phyloP scores from a whole-genome alignment of 2,329 filamentous ascomycete species.

The Fusarium sp. region DNA sequence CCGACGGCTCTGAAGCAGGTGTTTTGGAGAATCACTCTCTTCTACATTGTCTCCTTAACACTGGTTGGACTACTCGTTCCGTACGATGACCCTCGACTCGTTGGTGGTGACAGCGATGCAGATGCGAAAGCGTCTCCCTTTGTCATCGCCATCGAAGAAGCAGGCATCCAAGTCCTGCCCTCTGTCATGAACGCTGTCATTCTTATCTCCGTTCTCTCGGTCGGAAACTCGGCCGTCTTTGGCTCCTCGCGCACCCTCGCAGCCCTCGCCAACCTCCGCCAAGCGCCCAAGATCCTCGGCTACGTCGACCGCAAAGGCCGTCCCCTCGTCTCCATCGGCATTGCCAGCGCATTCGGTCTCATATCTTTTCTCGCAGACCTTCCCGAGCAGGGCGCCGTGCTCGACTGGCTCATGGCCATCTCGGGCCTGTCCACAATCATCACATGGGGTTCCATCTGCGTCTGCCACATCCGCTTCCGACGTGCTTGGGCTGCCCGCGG shows the following conservation, averaged over 20 bases:
- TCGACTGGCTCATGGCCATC: conserved; percentile 82
- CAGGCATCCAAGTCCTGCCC: conserved; percentile 81
- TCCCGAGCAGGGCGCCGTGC: conserved; percentile 66
- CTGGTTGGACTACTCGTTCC: conserved; percentile 85
- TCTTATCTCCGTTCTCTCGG: conserved; percentile 86
- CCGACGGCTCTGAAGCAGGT: conserved; percentile 92
- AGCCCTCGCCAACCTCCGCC: conserved; percentile 86
- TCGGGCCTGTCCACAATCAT: conserved; percentile 79
- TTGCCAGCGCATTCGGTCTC: conserved; percentile 74
- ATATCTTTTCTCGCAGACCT: conserved; percentile 80
- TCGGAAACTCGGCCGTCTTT: conserved; percentile 92
- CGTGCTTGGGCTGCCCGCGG: conserved; percentile 76
- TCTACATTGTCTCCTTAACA: conserved; percentile 85
- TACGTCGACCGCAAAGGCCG: conserved; percentile 87
- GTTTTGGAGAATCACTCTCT: conserved; percentile 92
- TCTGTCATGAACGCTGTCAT: conserved; percentile 97
- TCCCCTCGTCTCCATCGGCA: conserved; percentile 75
- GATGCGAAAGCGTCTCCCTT: conserved; percentile 86
- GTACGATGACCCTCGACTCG: conserved; percentile 71
- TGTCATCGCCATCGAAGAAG: conserved; percentile 89
- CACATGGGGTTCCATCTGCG: conserved; percentile 85
- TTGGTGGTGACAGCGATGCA: conserved; percentile 62
- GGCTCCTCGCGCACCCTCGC: conserved; percentile 90
- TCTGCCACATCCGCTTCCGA: conserved; percentile 93
- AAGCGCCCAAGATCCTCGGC: conserved; percentile 78